Evolutionary conservation across 2,329 filamentous ascomycete genomes (phyloP).

Genomic region (Waltergamsia citrina): DNA sequence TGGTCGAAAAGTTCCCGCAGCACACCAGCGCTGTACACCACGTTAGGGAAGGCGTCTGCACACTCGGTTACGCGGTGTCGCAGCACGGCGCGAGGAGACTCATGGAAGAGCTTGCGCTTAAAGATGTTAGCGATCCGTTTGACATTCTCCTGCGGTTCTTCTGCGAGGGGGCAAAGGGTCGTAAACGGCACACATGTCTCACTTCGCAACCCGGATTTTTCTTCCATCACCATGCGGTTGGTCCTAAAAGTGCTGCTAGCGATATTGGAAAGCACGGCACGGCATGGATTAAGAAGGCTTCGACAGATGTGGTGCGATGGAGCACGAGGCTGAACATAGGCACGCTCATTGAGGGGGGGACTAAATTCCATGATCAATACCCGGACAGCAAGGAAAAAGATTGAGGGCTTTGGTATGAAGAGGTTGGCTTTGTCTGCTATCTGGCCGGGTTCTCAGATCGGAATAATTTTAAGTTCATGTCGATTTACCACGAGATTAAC

Average conservation of each 20-base stretch:
- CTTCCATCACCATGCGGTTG: constrained; percentile 30
- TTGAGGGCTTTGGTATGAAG: no score
- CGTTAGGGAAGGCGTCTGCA: constrained; percentile 27
- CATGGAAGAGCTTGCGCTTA: constrained; percentile 41
- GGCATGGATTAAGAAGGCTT: constrained; percentile 15
- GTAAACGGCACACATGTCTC: constrained; percentile 26
- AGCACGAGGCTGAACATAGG: constrained; percentile 32
- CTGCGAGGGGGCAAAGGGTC: constrained; percentile 27
- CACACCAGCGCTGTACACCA: constrained; percentile 35
- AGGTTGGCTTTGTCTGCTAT: no score
- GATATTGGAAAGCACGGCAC: constrained; percentile 24
- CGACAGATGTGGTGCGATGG: constrained; percentile 25
- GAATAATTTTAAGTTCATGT: no score
- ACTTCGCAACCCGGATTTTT: constrained; percentile 32
- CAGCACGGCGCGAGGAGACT: constrained; percentile 38
- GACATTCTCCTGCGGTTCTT: constrained; percentile 36
- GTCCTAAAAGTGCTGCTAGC: constrained; percentile 20
- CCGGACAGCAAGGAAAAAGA: no score
- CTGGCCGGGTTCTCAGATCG: no score
- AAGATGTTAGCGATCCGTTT: constrained; percentile 24
- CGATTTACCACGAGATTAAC: no score
- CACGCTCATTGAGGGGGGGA: no score
- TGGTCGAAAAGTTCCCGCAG: constrained; percentile 20
- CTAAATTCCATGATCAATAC: no score
- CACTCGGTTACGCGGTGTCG: constrained; percentile 44